Conservation (phyloP, 805 yeast genomes). For the Starmera dryadoides region DNA sequence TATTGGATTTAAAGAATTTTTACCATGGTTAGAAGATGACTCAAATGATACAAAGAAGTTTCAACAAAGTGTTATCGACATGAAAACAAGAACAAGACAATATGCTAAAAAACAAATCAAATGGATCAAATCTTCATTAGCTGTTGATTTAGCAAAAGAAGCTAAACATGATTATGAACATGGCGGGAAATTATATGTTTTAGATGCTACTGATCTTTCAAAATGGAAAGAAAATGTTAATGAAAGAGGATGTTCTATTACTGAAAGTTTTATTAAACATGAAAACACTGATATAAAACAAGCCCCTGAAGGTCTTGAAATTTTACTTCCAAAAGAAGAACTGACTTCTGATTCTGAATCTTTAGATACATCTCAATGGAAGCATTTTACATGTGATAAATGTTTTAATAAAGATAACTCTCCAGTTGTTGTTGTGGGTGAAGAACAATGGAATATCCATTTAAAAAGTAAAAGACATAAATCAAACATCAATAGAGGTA, state of each 20-base stretch:
- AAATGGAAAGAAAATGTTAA: conserved; percentile 55
- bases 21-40: conserved; percentile 51
- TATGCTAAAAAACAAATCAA: conserved; percentile 86
- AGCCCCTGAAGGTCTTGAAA: conserved; percentile 32
- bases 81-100: conserved; percentile 80
- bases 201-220: conserved; percentile 70
- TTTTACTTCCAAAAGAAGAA: conserved; percentile 14
- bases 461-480: conserved; percentile 61
- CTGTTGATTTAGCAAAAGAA: conserved; percentile 51
- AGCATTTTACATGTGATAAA: conserved; percentile 57
- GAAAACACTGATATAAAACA: conserved; percentile 7
- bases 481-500: conserved; percentile 38
- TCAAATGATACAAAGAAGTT: conserved; percentile 19
- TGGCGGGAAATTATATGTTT: conserved; percentile 58
- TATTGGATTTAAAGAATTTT: conserved; percentile 85
- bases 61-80: conserved; percentile 49
- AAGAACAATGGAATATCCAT: conserved; percentile 64
- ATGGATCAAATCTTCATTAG: conserved; percentile 75
- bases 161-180: conserved; percentile 35
- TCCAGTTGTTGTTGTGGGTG: conserved; percentile 64
- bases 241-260: conserved; percentile 45
- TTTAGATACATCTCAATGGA: conserved; percentile 41
- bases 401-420: conserved; percentile 55
- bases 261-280: conserved; percentile 30
- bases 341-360: conserved; percentile 5